Evolutionary conservation across 176 grass and related monocot species (phyloP), one percentile per base, ranked within the genome.

Genomic region (Typha latifolia): DNA sequence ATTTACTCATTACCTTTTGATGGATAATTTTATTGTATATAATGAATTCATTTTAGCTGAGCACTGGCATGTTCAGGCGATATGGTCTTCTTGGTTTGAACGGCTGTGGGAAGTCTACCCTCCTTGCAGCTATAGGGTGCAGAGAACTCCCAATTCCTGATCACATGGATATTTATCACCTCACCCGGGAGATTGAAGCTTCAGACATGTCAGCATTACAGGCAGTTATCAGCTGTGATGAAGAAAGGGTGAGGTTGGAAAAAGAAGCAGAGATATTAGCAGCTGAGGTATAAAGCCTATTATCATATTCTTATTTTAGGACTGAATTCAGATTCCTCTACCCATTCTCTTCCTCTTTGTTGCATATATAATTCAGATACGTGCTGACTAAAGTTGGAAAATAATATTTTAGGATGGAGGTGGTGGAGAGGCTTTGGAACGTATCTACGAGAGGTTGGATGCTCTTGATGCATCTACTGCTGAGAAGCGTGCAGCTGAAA

Each of bases 91-190:
- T 97, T 59, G 94, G 94, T 59, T 82, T 97, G 66, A 97, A 97
- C 78, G 94, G 94, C 49, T 92, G 89, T 78, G 94, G 94, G 21
- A 97, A 97, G 75, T 97, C 94, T 72, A 92, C 89, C n/a, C 84
- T 92, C 49, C 94, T 97, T 71, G 64, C 85, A 51, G 72, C 94
- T 62, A 81, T 97, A 62, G 94, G 94, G 70, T 80, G 78, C 73
- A 84, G 81, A 72, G 94, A 92, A 69, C 80, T 97, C 50, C 94
- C 94, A 11, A 97, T 97, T 62, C 94, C 89, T 66, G 89, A 92
- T 21, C 94, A 97, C 70, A 97, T 97, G 94, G 94, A 97, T 73
- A 97, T 97, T 27, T 86, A 90, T 67, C 94, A 97, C 69, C 83
- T 97, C 4, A 69, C 50, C 31, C 75, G 71, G 47, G 94, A 97